These are phyloP conservation scores for Physcia stellaris DNA, from an alignment of 495 filamentous ascomycete genomes.

Conservation along the genomic window DNA sequence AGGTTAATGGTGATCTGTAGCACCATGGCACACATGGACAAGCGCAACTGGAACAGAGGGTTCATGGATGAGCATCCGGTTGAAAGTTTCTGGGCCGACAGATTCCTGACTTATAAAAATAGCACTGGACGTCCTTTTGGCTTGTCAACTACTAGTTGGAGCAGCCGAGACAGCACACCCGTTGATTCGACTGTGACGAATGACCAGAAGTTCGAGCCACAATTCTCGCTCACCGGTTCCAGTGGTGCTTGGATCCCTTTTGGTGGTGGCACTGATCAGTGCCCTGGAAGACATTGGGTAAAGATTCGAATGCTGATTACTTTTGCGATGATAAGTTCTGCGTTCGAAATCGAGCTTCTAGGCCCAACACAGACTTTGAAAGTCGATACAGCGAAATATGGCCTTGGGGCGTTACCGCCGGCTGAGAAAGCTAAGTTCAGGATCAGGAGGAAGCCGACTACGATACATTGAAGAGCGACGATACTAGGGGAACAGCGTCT, in stretches of 20 bases:
- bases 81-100: not conserved
- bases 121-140: not conserved
- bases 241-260: not conserved
- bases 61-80: not conserved
- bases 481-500: no score
- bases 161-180: not conserved
- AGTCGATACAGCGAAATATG: not conserved
- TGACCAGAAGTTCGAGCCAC: not conserved
- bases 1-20: not conserved
- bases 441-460: conserved; percentile 3
- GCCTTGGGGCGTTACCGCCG: conserved; percentile 1
- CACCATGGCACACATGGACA: not conserved
- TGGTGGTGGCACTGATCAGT: not conserved
- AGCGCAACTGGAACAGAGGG: not conserved
- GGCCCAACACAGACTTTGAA: not conserved
- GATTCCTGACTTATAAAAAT: not conserved
- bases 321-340: not conserved
- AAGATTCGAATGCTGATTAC: conserved; percentile 1
- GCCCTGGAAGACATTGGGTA: not conserved
- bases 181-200: not conserved
- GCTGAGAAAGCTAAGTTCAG: not conserved
- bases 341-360: conserved; percentile 4
- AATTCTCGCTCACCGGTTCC: not conserved
- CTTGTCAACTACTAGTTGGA: not conserved
- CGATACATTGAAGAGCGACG: no score